Base-by-base conservation (phyloP, 805 yeast genomes). In the Myxozyma kluyveri region DNA sequence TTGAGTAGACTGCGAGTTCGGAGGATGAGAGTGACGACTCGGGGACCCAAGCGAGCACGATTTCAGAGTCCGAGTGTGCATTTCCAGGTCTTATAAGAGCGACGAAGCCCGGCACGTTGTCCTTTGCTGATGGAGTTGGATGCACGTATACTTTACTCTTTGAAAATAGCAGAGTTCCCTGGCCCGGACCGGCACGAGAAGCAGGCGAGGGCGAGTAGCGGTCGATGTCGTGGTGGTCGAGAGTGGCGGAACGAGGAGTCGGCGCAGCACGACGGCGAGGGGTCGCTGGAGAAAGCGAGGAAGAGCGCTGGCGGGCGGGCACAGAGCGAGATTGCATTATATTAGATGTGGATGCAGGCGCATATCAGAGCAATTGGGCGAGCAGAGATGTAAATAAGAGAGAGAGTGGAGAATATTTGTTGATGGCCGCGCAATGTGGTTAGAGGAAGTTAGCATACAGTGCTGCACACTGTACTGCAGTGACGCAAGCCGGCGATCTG, bases 71-170 rank as follows among this genome's bases (percentile, higher is more conserved):
- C 14, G 58, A 52, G 4, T 77, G 63, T 5, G 77, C 65, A 54
- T 68, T 68, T 42, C 72, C 68, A 14, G 86, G 86, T 38, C 76
- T 74, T 17, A 82, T 77, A 14, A 93, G 73, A 4, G 85, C 73
- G 35, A 93, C 66, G 62, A 78, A 88, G 1, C 99, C 99, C 0
- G 85, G 69, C 19, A 91, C 73, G 65, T 91, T 90, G 63, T 91
- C 96, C 47, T 74, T 74, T 26, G 87, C 77, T 19, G 82, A 76
- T 10, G 78, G 73, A 0, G 93, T 79, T 2, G 96, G 95, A 67
- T 93, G 99, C 2, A 90, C 77, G 66, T 81, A 89, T 4, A 86
- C 93, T 54, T 71, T 72, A 23, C 74, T 68, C 54, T 73, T 71
- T 45, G 70, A 67, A 58, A 70, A 72, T n/a, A 72, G 56, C 37